Percentiles rank a stretch among this genome's conserved stretches.
Evolutionary conservation across 805 yeast genomes (phyloP).

Genomic region (Alloascoidea africana): DNA sequence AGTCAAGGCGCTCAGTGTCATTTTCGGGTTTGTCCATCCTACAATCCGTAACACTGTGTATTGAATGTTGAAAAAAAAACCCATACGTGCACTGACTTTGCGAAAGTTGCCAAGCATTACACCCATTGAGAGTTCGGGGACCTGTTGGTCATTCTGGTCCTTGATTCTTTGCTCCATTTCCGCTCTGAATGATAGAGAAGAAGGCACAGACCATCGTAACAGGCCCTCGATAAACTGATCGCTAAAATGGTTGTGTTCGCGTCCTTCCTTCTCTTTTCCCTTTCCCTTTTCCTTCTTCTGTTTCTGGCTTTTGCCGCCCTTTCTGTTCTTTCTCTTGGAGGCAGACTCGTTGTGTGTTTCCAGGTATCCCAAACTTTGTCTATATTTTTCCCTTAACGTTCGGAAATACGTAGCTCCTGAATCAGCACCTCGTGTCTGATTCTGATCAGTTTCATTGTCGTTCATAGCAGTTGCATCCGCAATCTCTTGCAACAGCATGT

Average conservation of each 20-base stretch:
- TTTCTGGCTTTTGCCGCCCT: neutral
- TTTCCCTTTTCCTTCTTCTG: neutral
- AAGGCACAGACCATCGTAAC: neutral
- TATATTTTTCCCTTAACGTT: neutral
- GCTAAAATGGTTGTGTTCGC: conserved; percentile 1
- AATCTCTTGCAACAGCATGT: neutral
- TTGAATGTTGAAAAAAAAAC: conserved; percentile 36
- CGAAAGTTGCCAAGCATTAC: conserved; percentile 35
- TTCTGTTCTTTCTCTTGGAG: neutral
- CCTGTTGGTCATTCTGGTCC: conserved; percentile 24
- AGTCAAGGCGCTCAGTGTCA: conserved; percentile 36
- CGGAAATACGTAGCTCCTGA: neutral
- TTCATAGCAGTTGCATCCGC: neutral
- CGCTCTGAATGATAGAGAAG: neutral
- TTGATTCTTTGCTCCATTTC: conserved; percentile 1
- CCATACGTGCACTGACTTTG: conserved; percentile 34
- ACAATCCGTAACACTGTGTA: conserved; percentile 38
- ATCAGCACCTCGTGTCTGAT: too few relatives aligned
- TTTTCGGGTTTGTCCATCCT: conserved; percentile 51
- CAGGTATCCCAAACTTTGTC: too few relatives aligned
- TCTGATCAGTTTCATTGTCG: neutral
- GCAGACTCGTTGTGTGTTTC: too few relatives aligned
- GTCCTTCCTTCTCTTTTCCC: neutral
- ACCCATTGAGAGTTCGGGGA: conserved; percentile 38
- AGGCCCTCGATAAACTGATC: neutral